These are phyloP conservation scores for Mrakiaceae sp. DNA, from an alignment of 1,284 basidiomycete genomes.

Conservation along the genomic window DNA sequence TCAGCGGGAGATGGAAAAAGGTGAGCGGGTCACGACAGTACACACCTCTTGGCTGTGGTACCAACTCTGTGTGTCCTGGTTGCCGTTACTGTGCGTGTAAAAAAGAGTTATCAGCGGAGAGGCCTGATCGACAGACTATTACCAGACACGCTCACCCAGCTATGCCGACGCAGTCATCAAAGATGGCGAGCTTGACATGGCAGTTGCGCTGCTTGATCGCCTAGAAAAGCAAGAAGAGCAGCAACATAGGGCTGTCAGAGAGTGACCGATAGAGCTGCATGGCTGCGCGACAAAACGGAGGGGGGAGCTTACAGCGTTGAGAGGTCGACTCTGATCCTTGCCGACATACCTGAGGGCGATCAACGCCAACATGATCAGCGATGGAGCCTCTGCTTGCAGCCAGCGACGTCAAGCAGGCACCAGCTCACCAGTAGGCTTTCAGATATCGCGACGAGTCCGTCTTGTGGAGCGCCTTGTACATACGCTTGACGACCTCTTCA, in stretches of 20 bases:
- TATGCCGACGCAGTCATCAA: constrained; percentile 59
- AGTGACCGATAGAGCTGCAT: neutral
- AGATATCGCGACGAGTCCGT: constrained; percentile 45
- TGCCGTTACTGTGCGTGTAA: constrained; percentile 26
- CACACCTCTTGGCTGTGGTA: no score
- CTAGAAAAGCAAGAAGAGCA: neutral
- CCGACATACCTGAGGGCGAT: constrained; percentile 39
- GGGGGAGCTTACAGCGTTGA: constrained; percentile 46
- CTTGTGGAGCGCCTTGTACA: constrained; percentile 47
- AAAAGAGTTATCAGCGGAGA: neutral
- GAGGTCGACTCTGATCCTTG: constrained; percentile 58
- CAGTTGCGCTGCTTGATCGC: constrained; percentile 62
- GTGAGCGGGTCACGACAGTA: no score
- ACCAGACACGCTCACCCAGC: neutral
- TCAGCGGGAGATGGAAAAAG: no score
- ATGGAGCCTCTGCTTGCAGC: neutral
- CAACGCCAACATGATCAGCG: neutral
- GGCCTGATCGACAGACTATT: constrained; percentile 9
- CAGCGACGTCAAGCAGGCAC: neutral
- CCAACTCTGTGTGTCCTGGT: constrained; percentile 21
- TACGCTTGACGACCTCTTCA: constrained; percentile 55
- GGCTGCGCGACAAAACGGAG: no score
- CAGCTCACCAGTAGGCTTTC: constrained; percentile 51
- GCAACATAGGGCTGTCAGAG: neutral
- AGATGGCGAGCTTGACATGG: constrained; percentile 62